Evolutionary conservation across 306 rosid species (phyloP), one percentile per base, ranked within the genome.

Genomic region (Urtica urens): DNA sequence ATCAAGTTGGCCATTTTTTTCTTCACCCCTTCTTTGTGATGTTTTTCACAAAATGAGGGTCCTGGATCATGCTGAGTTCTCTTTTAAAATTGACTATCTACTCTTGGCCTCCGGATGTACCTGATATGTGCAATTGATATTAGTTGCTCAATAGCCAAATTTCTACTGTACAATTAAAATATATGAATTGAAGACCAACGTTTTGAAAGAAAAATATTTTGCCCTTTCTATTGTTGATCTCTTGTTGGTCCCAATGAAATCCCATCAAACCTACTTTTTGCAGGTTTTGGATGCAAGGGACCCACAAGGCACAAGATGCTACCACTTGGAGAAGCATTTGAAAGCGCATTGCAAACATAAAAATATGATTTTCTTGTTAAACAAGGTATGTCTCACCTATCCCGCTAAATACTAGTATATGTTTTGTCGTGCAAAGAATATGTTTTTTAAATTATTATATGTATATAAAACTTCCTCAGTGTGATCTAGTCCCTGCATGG

Each of bases 211-310:
- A n/a, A n/a, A n/a, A n/a, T n/a, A n/a, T n/a, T n/a, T n/a, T n/a
- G n/a, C n/a, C n/a, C n/a, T n/a, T n/a, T n/a, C n/a, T n/a, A n/a
- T n/a, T n/a, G n/a, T n/a, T n/a, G n/a, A n/a, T n/a, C n/a, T n/a
- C n/a, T n/a, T n/a, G n/a, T n/a, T n/a, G n/a, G n/a, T n/a, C n/a
- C n/a, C n/a, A n/a, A n/a, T n/a, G n/a, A n/a, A n/a, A n/a, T n/a
- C n/a, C n/a, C n/a, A n/a, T n/a, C n/a, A n/a, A n/a, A n/a, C n/a
- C n/a, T n/a, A n/a, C n/a, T n/a, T n/a, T n/a, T n/a, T n/a, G n/a
- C 82, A 90, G 97, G 99, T 90, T 68, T 62, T 85, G 63, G 95
- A 90, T 67, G 95, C 94, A 30, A 78, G 95, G 72, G 99, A 84
- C 50, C 99, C 99, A 0, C 87, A 75, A 53, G 99, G 99, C 16